These are phyloP conservation scores for Zasmidium angulare DNA, from an alignment of 2,329 filamentous ascomycete genomes.

Conservation along the genomic window DNA sequence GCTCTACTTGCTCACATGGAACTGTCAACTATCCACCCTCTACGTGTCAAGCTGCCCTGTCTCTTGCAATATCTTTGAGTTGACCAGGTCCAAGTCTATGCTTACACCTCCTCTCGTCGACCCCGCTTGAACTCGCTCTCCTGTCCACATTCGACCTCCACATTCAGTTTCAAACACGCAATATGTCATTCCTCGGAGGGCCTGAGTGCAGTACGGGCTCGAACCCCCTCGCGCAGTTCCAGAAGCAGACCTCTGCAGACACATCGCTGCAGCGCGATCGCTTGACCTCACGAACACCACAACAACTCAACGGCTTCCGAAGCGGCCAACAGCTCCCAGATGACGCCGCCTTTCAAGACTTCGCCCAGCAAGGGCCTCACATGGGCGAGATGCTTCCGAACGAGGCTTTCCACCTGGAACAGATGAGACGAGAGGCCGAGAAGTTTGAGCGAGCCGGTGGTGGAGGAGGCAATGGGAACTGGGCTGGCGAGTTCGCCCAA, in stretches of 20 bases:
- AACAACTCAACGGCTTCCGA: conserved; percentile 33
- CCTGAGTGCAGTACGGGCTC: conserved; percentile 95
- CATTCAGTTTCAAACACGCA: background rate
- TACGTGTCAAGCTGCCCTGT: background rate
- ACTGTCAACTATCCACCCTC: background rate
- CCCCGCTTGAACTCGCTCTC: background rate
- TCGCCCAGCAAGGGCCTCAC: conserved; percentile 75
- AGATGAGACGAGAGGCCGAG: conserved; percentile 64
- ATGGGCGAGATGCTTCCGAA: conserved; percentile 54
- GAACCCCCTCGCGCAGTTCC: conserved; percentile 95
- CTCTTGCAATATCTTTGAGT: background rate
- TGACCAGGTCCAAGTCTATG: background rate
- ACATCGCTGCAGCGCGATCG: conserved; percentile 91
- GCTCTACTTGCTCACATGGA: background rate
- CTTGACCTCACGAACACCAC: conserved; percentile 44
- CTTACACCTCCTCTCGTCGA: background rate
- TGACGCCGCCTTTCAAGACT: conserved; percentile 54
- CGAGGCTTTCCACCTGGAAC: conserved; percentile 65
- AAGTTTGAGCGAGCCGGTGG: conserved; percentile 36
- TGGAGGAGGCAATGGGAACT: conserved; percentile 27
- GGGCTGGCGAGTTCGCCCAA: conserved; percentile 36
- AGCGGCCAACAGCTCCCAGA: conserved; percentile 28
- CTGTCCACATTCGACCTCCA: background rate
- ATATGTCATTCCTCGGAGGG: conserved; percentile 93
- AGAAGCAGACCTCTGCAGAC: conserved; percentile 95